A percentile compares a stretch with the other conserved stretches of the same genome.
phyloP scores from a whole-genome alignment of 441 rosid genomes.

The Erysimum cheiri region DNA sequence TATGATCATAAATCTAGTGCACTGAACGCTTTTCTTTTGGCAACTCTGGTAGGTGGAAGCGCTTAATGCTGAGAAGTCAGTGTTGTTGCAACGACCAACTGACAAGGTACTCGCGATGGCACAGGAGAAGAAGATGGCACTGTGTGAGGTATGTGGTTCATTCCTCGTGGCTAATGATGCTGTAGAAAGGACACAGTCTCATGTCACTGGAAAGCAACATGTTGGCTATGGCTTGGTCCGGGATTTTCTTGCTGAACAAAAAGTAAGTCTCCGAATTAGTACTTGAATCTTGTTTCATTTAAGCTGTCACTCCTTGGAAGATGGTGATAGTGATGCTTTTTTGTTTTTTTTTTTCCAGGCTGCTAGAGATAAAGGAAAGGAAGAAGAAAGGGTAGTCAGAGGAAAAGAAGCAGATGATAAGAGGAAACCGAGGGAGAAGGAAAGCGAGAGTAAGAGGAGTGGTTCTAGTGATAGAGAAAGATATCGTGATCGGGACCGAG shows the following conservation, averaged over 20 bases:
- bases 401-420: constrained; percentile 90
- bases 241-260: constrained; percentile 81
- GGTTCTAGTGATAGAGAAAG: constrained; percentile 75
- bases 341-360: constrained; percentile 54
- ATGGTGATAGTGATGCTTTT: constrained; percentile 9
- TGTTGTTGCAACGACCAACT: constrained; percentile 64
- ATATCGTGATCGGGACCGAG: constrained; percentile 59
- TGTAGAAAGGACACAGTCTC: constrained; percentile 95
- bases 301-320: constrained; percentile 10
- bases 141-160: constrained; percentile 97
- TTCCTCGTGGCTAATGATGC: constrained; percentile 96
- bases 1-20: constrained; percentile 11
- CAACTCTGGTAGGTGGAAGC: constrained; percentile 69
- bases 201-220: constrained; percentile 94
- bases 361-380: constrained; percentile 84
- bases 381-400: constrained; percentile 66
- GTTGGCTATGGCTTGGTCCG: constrained; percentile 98
- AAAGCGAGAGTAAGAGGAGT: constrained; percentile 61
- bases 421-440: constrained; percentile 62
- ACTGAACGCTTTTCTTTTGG: constrained; percentile 14
- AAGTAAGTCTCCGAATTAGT: constrained; percentile 52
- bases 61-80: constrained; percentile 77
- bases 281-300: constrained; percentile 13
- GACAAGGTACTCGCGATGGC: constrained; percentile 77
- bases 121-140: constrained; percentile 95